Conservation (phyloP, 176 grass and related monocot genomes). For the Oryza glumipatula region DNA sequence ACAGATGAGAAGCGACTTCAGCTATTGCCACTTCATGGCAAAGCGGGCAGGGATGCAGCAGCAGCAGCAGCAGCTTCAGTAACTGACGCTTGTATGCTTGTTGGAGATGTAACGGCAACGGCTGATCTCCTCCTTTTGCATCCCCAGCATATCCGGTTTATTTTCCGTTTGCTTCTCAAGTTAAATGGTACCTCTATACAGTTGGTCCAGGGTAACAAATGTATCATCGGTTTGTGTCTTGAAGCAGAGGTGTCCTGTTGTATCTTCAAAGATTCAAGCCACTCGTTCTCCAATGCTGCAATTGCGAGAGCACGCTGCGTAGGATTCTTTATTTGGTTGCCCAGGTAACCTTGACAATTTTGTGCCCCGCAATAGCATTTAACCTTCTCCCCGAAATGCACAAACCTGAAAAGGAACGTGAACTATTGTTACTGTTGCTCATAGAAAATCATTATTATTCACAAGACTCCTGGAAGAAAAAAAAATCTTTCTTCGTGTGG, state of each 20-base stretch:
- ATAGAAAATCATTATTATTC: slow-evolving; percentile 2
- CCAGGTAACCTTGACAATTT: slow-evolving; percentile 88
- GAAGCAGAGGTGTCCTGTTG: not conserved
- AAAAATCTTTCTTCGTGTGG: not conserved
- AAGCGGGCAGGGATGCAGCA: not conserved
- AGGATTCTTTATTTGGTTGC: slow-evolving; percentile 76
- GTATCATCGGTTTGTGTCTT: slow-evolving; percentile 37
- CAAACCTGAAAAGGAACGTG: slow-evolving; percentile 62
- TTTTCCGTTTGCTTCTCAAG: slow-evolving; percentile 59
- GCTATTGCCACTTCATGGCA: not conserved
- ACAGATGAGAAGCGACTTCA: not conserved
- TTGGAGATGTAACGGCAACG: slow-evolving; percentile 22
- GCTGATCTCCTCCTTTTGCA: slow-evolving; percentile 61
- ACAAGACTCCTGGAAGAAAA: not conserved
- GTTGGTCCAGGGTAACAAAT: slow-evolving; percentile 56
- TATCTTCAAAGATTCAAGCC: not conserved
- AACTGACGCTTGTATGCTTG: not conserved
- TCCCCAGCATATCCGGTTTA: slow-evolving; percentile 54
- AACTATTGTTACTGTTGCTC: not conserved
- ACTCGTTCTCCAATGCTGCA: not conserved
- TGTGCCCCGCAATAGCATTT: slow-evolving; percentile 70
- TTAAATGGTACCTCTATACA: slow-evolving; percentile 67
- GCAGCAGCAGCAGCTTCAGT: slow-evolving; percentile 10
- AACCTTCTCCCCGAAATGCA: slow-evolving; percentile 93
- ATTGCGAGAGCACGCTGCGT: slow-evolving; percentile 12